A percentile compares a stretch with the other conserved stretches of the same genome.
Evolutionary conservation across 2,329 filamentous ascomycete species (phyloP).

Genomic region (Colletotrichum chrysophilum): DNA sequence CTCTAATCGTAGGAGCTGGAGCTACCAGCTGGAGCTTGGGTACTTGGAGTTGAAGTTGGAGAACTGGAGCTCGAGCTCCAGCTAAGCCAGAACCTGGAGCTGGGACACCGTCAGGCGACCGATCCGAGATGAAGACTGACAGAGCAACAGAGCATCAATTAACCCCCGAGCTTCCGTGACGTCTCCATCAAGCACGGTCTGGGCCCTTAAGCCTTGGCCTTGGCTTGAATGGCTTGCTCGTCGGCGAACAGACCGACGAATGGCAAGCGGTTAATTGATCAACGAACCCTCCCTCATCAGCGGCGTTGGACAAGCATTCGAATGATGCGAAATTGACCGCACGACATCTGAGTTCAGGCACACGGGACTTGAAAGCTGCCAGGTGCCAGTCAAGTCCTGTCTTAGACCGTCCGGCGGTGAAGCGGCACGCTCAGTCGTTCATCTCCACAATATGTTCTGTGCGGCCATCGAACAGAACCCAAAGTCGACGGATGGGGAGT

Average conservation of each 20-base stretch:
- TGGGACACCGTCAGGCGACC: not conserved
- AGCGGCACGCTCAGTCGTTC: conserved; percentile 17
- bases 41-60: not conserved
- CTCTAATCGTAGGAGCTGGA: not conserved
- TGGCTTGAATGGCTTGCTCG: not conserved
- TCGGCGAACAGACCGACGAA: conserved; percentile 13
- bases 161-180: not conserved
- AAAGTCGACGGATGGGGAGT: not conserved
- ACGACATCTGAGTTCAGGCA: not conserved
- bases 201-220: not conserved
- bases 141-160: conserved; percentile 9
- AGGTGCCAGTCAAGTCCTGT: conserved; percentile 13
- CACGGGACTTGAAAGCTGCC: conserved; percentile 12
- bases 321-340: conserved; percentile 9
- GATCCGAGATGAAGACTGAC: conserved; percentile 10
- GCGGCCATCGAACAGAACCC: not conserved
- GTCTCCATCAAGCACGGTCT: conserved; percentile 7
- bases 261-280: not conserved
- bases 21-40: not conserved
- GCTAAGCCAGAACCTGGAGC: not conserved
- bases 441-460: conserved; percentile 18
- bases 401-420: conserved; percentile 18
- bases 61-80: not conserved
- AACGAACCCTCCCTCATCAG: conserved; percentile 6
- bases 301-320: conserved; percentile 14